Evolutionary conservation across 345 rosid species (phyloP), one percentile per base, ranked within the genome.

Genomic region (Erysimum cheiranthoides): DNA sequence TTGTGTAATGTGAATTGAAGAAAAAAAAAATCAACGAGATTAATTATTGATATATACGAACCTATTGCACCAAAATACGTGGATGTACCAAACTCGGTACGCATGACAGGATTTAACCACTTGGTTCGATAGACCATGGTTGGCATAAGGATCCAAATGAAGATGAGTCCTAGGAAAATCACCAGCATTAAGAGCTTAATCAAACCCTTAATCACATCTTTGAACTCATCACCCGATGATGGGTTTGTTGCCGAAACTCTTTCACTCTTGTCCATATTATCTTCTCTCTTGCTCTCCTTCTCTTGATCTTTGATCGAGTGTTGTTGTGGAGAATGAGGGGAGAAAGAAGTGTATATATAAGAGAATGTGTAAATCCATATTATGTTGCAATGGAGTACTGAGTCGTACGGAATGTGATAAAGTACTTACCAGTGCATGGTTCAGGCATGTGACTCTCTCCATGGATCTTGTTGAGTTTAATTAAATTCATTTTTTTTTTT

Each of bases 141-240:
- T 30, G 97, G 87, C 79, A 60, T 70, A 85, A 89, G 62, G 66
- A 82, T 67, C 96, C 93, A 91, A 47, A 91, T 57, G 79, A 89
- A 47, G 64, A 86, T 54, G 52, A 43, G 63, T 18, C 92, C 96
- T 6, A 85, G 46, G 72, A 80, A 78, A 13, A 93, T 67, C 17
- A 68, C 70, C 30, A 68, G 45, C 11, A 78, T 12, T 51, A 87
- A 38, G 10, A 82, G 60, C 85, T 73, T 80, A 66, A 84, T 83
- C 35, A 47, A 72, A 40, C 82, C 47, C 67, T 79, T 68, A 16
- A 79, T 47, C 68, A 54, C 46, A 39, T 50, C 68, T 21, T 70
- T 77, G 8, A 76, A 61, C 46, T 76, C 74, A 28, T 76, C 74
- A 52, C 57, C 69, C 10, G 68, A 30, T 18, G 78, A 57, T 47